phyloP scores from a whole-genome alignment of 441 rosid genomes.

The Sinapis alba region DNA sequence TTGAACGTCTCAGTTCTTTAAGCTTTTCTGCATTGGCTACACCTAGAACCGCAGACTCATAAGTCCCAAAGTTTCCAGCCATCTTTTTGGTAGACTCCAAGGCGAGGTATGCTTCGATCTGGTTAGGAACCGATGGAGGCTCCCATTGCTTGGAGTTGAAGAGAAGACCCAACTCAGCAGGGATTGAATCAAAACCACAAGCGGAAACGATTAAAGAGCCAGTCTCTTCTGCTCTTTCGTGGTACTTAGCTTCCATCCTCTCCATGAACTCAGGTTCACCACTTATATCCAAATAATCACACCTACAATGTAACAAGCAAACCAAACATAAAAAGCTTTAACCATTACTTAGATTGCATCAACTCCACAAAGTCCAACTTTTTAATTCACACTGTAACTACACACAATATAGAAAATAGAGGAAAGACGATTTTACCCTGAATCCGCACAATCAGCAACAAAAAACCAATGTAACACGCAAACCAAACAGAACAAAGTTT shows the following conservation, averaged over 20 bases:
- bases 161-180: slow-evolving; percentile 81
- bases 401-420: too few relatives aligned
- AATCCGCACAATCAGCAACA: too few relatives aligned
- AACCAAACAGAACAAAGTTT: background rate
- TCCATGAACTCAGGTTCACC: slow-evolving; percentile 98
- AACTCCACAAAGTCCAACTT: background rate
- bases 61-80: slow-evolving; percentile 81
- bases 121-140: slow-evolving; percentile 65
- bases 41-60: slow-evolving; percentile 84
- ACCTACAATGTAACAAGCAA: slow-evolving; percentile 40
- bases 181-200: slow-evolving; percentile 90
- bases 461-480: background rate
- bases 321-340: background rate
- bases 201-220: slow-evolving; percentile 86
- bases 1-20: slow-evolving; percentile 72
- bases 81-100: slow-evolving; percentile 76
- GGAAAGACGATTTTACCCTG: too few relatives aligned
- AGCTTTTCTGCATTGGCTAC: slow-evolving; percentile 62
- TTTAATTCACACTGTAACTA: background rate
- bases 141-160: slow-evolving; percentile 86
- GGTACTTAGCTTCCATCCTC: slow-evolving; percentile 70
- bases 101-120: slow-evolving; percentile 72
- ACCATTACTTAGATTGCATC: background rate
- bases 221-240: slow-evolving; percentile 63
- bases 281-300: slow-evolving; percentile 89